Evolutionary conservation across 768 basidiomycete genomes (phyloP).

Genomic region (Pleurotus cornucopiae): DNA sequence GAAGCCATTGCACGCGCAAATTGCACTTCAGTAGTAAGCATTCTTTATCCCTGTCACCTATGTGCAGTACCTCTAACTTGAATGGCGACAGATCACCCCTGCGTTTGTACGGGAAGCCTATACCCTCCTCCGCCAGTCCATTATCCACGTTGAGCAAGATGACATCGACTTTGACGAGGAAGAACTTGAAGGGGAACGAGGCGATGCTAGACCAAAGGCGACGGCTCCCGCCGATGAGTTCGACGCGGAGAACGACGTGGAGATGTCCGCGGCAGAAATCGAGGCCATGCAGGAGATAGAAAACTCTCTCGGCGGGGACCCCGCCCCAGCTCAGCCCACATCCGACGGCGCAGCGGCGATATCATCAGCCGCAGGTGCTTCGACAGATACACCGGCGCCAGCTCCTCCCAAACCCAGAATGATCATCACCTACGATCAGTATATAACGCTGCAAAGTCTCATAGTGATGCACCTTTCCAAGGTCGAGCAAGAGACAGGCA

Average conservation of each 20-base stretch:
- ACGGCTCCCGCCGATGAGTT: constrained; percentile 40
- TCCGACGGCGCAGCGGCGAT: constrained; percentile 22
- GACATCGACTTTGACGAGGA: constrained; percentile 98
- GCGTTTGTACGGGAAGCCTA: constrained; percentile 95
- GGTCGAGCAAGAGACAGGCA: constrained; percentile 69
- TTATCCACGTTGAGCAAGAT: constrained; percentile 99
- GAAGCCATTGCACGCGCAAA: constrained; percentile 98
- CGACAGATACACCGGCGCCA: constrained; percentile 11
- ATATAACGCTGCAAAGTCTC: constrained; percentile 84
- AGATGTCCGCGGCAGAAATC: constrained; percentile 60
- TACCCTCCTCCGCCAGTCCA: constrained; percentile 89
- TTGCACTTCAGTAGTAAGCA: constrained; percentile 81
- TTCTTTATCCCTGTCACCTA: neutral
- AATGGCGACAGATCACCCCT: constrained; percentile 69
- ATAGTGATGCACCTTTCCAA: constrained; percentile 80
- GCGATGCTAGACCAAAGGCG: constrained; percentile 26
- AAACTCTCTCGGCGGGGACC: constrained; percentile 33
- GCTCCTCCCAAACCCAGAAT: constrained; percentile 64
- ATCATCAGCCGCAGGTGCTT: constrained; percentile 33
- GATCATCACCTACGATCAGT: constrained; percentile 95
- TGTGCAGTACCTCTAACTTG: too few relatives aligned
- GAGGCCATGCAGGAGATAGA: constrained; percentile 49
- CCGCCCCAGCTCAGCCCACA: constrained; percentile 23
- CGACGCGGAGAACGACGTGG: constrained; percentile 48
- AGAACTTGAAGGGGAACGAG: constrained; percentile 57